phyloP scores from a whole-genome alignment of 148 eudicot genomes.

The Chenopodium suecicum region DNA sequence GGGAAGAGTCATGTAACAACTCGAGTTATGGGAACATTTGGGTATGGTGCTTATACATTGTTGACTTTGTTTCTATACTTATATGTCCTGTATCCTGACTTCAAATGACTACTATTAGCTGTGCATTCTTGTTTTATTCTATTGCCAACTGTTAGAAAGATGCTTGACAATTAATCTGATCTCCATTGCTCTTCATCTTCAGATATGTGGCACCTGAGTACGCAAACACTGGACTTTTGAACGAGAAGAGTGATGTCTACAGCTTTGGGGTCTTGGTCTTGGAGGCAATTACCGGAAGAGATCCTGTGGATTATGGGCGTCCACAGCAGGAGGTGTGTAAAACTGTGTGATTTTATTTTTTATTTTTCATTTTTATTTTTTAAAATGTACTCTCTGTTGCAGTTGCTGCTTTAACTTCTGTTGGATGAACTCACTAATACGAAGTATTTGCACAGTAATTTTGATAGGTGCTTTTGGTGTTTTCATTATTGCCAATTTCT shows the following conservation, averaged over 20 bases:
- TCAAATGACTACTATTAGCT: neutral
- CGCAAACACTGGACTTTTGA: conserved; percentile 73
- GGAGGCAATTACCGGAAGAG: conserved; percentile 70
- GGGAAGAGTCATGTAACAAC: conserved; percentile 78
- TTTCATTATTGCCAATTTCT: neutral
- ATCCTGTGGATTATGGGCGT: conserved; percentile 74
- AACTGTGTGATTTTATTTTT: neutral
- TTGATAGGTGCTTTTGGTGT: neutral
- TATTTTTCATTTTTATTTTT: neutral
- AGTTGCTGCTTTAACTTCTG: neutral
- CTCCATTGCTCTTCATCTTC: conserved; percentile 13
- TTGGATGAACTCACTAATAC: neutral
- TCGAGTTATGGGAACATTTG: conserved; percentile 83
- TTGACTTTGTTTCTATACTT: neutral
- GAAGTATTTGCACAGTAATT: no score
- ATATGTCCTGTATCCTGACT: neutral
- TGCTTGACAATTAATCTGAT: conserved; percentile 8
- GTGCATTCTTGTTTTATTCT: neutral
- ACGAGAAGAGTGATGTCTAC: conserved; percentile 77
- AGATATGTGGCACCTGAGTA: conserved; percentile 83
- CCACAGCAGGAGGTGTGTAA: conserved; percentile 55
- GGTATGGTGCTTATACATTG: conserved; percentile 36
- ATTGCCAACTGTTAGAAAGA: neutral
- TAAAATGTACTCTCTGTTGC: neutral
- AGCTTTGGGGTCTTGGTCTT: conserved; percentile 69